These are phyloP conservation scores for Lotus japonicus DNA, from an alignment of 306 rosid genomes.

Conservation along the genomic window DNA sequence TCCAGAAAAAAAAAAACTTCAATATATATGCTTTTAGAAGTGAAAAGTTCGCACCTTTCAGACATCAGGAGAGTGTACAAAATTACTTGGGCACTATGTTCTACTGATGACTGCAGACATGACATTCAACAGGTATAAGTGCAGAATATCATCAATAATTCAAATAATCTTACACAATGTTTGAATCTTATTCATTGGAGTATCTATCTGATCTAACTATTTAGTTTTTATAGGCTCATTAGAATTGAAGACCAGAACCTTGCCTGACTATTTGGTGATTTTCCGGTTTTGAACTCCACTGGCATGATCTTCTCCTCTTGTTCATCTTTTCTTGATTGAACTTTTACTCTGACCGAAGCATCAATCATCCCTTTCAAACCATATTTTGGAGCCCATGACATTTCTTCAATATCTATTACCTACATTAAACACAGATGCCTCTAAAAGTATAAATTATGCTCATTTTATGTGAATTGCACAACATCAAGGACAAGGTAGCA, in stretches of 20 bases:
- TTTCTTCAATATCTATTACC: conserved; percentile 95
- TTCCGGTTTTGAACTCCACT: conserved; percentile 88
- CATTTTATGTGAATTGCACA: not conserved
- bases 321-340: conserved; percentile 37
- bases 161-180: not conserved
- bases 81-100: conserved; percentile 89
- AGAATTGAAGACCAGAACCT: conserved; percentile 25
- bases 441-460: not conserved
- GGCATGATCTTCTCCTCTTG: conserved; percentile 60
- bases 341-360: conserved; percentile 75
- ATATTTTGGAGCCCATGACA: conserved; percentile 96
- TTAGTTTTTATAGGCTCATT: not conserved
- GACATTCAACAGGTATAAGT: conserved; percentile 18
- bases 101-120: conserved; percentile 65
- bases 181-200: not conserved
- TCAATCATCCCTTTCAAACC: conserved; percentile 98
- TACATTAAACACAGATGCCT: conserved; percentile 28
- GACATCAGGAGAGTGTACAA: conserved; percentile 88
- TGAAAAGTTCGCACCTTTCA: conserved; percentile 53
- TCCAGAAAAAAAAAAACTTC: conserved; percentile 1
- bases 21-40: not conserved
- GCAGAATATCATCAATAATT: conserved; percentile 10
- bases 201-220: conserved; percentile 12
- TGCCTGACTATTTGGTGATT: conserved; percentile 68
- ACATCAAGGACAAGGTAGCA: conserved; percentile 1